Evolutionary conservation across 768 basidiomycete species (phyloP).

Genomic region (Porphyrellus cyaneotinctus): DNA sequence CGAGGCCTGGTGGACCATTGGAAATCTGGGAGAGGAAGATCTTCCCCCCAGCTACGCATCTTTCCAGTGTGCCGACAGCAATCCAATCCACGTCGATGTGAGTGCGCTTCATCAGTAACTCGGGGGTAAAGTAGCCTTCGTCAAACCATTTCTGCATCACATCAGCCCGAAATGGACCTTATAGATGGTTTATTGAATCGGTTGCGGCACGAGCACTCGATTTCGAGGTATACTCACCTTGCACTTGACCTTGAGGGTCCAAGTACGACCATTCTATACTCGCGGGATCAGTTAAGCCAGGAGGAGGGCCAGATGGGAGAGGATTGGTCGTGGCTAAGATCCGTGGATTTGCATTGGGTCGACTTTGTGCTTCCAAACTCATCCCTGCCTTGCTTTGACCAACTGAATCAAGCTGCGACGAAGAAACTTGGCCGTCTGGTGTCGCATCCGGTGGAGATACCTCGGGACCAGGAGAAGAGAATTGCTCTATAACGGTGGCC

Average conservation of each 20-base stretch:
- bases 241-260: conserved; percentile 86
- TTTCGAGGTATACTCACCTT: conserved; percentile 51
- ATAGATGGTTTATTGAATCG: conserved; percentile 4
- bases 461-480: conserved; percentile 10
- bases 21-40: conserved; percentile 57
- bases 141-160: conserved; percentile 95
- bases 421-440: conserved; percentile 7
- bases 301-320: conserved; percentile 36
- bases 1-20: conserved; percentile 51
- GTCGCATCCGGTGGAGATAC: conserved; percentile 4
- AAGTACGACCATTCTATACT: conserved; percentile 87
- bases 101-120: conserved; percentile 82
- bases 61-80: conserved; percentile 56
- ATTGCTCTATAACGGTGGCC: conserved; percentile 5
- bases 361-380: conserved; percentile 15
- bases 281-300: conserved; percentile 50
- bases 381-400: conserved; percentile 10
- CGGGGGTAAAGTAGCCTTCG: conserved; percentile 80
- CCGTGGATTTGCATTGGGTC: conserved; percentile 3
- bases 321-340: conserved; percentile 7
- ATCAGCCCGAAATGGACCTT: conserved; percentile 88
- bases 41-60: conserved; percentile 48
- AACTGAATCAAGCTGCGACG: conserved; percentile 8
- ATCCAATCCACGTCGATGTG: conserved; percentile 65
- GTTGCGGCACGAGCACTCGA: background rate